phyloP scores from a whole-genome alignment of 768 basidiomycete species.

The Psilocybe cubensis region DNA sequence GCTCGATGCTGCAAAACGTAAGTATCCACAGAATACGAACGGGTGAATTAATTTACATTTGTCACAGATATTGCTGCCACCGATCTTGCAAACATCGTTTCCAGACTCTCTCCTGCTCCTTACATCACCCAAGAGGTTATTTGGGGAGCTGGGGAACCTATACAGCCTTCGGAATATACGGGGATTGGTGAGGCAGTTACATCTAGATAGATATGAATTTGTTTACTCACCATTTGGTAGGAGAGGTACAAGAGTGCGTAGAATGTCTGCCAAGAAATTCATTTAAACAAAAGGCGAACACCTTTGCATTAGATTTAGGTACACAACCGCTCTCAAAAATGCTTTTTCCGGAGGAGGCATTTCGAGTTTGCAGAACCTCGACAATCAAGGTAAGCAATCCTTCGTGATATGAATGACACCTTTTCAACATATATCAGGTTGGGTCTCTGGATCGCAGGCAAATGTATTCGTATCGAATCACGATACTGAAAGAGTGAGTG shows the following conservation, averaged over 20 bases:
- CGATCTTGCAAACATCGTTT: constrained; percentile 58
- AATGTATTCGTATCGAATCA: constrained; percentile 75
- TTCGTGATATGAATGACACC: background rate
- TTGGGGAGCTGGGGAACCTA: constrained; percentile 53
- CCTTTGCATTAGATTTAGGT: constrained; percentile 52
- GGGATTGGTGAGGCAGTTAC: constrained; percentile 42
- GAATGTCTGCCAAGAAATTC: background rate
- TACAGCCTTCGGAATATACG: constrained; percentile 60
- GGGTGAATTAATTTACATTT: background rate
- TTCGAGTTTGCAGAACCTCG: constrained; percentile 52
- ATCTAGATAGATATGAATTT: background rate
- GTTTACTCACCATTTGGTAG: constrained; percentile 22
- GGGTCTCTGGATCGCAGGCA: constrained; percentile 54
- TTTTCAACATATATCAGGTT: constrained; percentile 40
- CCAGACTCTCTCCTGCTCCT: constrained; percentile 40
- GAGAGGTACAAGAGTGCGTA: constrained; percentile 66
- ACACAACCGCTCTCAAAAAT: constrained; percentile 51
- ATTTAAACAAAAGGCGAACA: background rate
- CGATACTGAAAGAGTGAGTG: constrained; percentile 63
- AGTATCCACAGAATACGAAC: constrained; percentile 8
- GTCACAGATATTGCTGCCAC: constrained; percentile 52
- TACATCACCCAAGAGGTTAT: constrained; percentile 72
- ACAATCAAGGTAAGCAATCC: constrained; percentile 43
- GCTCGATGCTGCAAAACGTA: constrained; percentile 69
- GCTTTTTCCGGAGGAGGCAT: constrained; percentile 59